Evolutionary conservation across 2,329 filamentous ascomycete species (phyloP).

Genomic region (Neonectria faginata): DNA sequence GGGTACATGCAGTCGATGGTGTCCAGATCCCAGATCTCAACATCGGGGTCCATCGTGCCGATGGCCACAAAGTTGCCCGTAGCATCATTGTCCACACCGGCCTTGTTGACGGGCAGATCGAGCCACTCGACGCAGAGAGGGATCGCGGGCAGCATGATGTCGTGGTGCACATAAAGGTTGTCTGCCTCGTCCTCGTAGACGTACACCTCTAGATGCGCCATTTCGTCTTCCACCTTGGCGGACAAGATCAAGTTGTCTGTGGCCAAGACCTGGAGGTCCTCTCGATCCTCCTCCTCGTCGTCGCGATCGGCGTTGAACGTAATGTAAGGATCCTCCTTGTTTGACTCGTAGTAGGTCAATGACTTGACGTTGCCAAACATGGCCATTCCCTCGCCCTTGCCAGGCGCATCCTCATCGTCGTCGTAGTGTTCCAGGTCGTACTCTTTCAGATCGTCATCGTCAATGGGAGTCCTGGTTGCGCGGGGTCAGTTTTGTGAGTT

Average conservation of each 20-base stretch:
- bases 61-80: slow-evolving; percentile 93
- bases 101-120: slow-evolving; percentile 86
- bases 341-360: slow-evolving; percentile 91
- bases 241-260: slow-evolving; percentile 94
- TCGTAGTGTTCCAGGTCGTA: slow-evolving; percentile 98
- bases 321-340: slow-evolving; percentile 96
- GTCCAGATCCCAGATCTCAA: slow-evolving; percentile 98
- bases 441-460: slow-evolving; percentile 92
- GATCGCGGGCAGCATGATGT: slow-evolving; percentile 98
- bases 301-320: slow-evolving; percentile 80
- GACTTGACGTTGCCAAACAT: slow-evolving; percentile 98
- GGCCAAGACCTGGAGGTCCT: slow-evolving; percentile 92
- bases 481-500: slow-evolving; percentile 29
- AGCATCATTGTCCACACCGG: slow-evolving; percentile 69
- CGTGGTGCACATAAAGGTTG: slow-evolving; percentile 99
- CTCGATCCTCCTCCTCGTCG: slow-evolving; percentile 85
- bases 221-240: slow-evolving; percentile 95
- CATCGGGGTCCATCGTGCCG: slow-evolving; percentile 97
- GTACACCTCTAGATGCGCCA: slow-evolving; percentile 96
- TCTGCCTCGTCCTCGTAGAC: slow-evolving; percentile 96
- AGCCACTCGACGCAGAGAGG: slow-evolving; percentile 97
- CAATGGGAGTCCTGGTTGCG: slow-evolving; percentile 55
- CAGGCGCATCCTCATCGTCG: slow-evolving; percentile 69
- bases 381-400: slow-evolving; percentile 76
- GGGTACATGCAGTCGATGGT: slow-evolving; percentile 98